Percentiles rank a stretch among this genome's conserved stretches.
Evolutionary conservation across 768 basidiomycete genomes (phyloP).

Genomic region (Podaxis sp.): DNA sequence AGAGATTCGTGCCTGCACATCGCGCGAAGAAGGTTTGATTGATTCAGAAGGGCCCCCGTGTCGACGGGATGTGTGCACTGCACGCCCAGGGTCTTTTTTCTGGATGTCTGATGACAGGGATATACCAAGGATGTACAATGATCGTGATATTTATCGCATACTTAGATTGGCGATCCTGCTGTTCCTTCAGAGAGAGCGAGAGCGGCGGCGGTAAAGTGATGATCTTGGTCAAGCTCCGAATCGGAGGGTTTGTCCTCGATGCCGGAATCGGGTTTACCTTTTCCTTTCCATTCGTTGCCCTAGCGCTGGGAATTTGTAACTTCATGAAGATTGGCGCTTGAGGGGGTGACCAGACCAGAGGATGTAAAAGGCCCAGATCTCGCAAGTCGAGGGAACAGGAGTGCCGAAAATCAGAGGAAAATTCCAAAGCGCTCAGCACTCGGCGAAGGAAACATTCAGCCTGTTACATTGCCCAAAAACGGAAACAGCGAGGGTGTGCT

Average conservation of each 20-base stretch:
- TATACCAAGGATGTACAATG: background rate
- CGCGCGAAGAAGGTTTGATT: background rate
- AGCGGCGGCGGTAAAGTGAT: background rate
- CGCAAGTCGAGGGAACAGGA: background rate
- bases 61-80: background rate
- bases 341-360: background rate
- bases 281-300: background rate
- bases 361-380: too few species aligned
- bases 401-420: background rate
- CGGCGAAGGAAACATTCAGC: background rate
- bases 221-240: background rate
- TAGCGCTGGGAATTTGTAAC: background rate
- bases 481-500: background rate
- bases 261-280: background rate
- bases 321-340: background rate
- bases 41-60: background rate
- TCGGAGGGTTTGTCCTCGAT: background rate
- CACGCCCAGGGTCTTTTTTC: background rate
- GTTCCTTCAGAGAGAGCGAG: background rate
- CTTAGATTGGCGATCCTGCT: background rate
- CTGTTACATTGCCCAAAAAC: background rate
- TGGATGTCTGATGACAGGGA: conserved; percentile 2
- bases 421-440: background rate
- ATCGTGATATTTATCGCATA: background rate
- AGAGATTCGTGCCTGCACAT: background rate